Percentiles rank a stretch among this genome's conserved stretches.
Evolutionary conservation across 331 rosid genomes (phyloP).

Genomic region (Cydonia oblonga): DNA sequence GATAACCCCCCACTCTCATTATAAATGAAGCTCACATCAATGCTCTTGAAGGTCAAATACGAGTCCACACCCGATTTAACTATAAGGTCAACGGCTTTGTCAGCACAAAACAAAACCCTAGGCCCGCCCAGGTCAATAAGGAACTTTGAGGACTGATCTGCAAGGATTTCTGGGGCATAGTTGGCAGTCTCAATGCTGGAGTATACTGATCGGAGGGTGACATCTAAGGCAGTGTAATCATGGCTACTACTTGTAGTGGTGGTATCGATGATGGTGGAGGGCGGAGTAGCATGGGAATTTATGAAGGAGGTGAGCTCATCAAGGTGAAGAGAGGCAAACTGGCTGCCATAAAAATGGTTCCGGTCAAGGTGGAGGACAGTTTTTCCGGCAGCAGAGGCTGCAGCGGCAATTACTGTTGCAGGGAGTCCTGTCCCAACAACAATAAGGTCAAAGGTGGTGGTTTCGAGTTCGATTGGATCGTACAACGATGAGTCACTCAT

Average conservation of each 20-base stretch:
- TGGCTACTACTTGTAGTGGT: not conserved
- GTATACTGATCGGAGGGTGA: constrained; percentile 23
- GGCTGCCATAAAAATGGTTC: constrained; percentile 59
- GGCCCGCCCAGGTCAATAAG: constrained; percentile 70
- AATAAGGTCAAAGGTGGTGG: constrained; percentile 55
- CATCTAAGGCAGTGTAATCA: constrained; percentile 23
- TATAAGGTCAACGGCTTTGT: constrained; percentile 44
- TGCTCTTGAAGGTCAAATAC: constrained; percentile 65
- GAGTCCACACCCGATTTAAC: constrained; percentile 46
- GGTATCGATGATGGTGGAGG: constrained; percentile 5
- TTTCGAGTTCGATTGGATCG: constrained; percentile 76
- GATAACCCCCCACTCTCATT: constrained; percentile 38
- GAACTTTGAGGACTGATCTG: constrained; percentile 47
- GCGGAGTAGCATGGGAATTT: constrained; percentile 23
- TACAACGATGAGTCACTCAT: constrained; percentile 37
- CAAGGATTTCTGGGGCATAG: constrained; percentile 23
- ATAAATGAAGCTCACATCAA: constrained; percentile 50
- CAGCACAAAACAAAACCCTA: constrained; percentile 58
- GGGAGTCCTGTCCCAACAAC: constrained; percentile 67
- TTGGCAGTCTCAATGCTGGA: constrained; percentile 36
- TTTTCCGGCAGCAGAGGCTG: constrained; percentile 56
- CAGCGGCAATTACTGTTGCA: constrained; percentile 62
- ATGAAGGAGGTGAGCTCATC: constrained; percentile 50
- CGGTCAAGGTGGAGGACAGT: constrained; percentile 84
- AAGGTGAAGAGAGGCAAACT: constrained; percentile 55